These are phyloP conservation scores for Dioscorea alata DNA, from an alignment of 106 monocot genomes.

Conservation along the genomic window DNA sequence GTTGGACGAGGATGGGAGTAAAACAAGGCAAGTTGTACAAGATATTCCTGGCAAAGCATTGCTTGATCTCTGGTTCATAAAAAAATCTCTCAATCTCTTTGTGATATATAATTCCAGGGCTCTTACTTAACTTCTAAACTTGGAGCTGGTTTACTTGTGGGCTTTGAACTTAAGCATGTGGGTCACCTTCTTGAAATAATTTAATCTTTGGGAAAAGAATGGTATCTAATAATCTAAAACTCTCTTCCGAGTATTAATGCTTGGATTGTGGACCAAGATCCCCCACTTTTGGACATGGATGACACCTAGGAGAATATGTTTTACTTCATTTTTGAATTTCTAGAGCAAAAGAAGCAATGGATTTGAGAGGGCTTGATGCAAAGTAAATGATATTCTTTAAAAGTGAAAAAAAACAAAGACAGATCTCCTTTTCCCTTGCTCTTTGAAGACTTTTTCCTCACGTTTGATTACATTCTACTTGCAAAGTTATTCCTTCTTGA, in stretches of 20 bases:
- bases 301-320: neutral
- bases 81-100: neutral
- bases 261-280: constrained; percentile 4
- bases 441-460: neutral
- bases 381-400: constrained; percentile 3
- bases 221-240: neutral
- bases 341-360: neutral
- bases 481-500: neutral
- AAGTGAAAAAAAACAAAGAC: neutral
- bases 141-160: neutral
- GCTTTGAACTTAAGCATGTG: neutral
- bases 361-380: neutral
- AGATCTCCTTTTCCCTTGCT: neutral
- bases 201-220: constrained; percentile 1
- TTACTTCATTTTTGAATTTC: neutral
- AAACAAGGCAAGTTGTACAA: constrained; percentile 9
- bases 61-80: neutral
- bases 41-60: constrained; percentile 17
- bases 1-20: neutral
- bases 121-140: neutral
- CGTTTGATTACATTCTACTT: too few relatives aligned
- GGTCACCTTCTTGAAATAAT: neutral
- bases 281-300: constrained; percentile 3
- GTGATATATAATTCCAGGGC: constrained; percentile 9
- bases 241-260: neutral